These are phyloP conservation scores for Patellaria atrata DNA, from an alignment of 495 filamentous ascomycete species.

Conservation along the genomic window DNA sequence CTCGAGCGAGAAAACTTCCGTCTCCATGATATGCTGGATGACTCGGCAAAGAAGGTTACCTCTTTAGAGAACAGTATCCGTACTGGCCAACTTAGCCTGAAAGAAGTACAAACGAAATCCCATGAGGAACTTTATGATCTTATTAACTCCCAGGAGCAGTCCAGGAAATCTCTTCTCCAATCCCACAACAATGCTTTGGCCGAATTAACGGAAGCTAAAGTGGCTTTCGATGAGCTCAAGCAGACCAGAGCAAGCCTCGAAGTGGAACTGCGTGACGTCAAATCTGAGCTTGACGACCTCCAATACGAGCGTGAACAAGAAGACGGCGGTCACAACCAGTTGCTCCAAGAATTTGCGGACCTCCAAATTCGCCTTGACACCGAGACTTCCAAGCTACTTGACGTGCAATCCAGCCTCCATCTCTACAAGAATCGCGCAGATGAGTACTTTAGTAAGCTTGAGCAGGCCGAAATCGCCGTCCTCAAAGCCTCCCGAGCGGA, in stretches of 20 bases:
- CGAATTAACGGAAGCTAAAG: conserved; percentile 74
- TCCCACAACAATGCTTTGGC: conserved; percentile 72
- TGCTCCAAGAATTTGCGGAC: conserved; percentile 86
- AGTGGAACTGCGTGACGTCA: conserved; percentile 77
- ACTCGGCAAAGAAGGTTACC: conserved; percentile 87
- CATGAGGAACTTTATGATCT: conserved; percentile 92
- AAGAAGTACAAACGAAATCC: conserved; percentile 83
- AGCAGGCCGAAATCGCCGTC: conserved; percentile 91
- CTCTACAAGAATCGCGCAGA: conserved; percentile 89
- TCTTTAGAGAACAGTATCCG: conserved; percentile 74
- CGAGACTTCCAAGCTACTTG: conserved; percentile 70
- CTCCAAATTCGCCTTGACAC: conserved; percentile 85
- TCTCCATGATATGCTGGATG: conserved; percentile 88
- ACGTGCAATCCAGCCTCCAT: conserved; percentile 68
- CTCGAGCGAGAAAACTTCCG: conserved; percentile 85
- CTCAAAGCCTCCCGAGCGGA: conserved; percentile 85
- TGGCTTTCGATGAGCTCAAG: conserved; percentile 71
- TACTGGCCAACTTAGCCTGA: conserved; percentile 75
- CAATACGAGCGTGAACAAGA: conserved; percentile 68
- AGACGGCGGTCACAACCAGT: conserved; percentile 62
- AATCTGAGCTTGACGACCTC: conserved; percentile 72
- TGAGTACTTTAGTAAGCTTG: conserved; percentile 95
- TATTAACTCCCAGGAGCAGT: conserved; percentile 86
- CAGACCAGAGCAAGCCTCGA: conserved; percentile 64
- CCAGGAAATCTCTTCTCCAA: conserved; percentile 64